These are phyloP conservation scores for Vanrija sp. DNA, from an alignment of 1,284 basidiomycete genomes.

Conservation along the genomic window DNA sequence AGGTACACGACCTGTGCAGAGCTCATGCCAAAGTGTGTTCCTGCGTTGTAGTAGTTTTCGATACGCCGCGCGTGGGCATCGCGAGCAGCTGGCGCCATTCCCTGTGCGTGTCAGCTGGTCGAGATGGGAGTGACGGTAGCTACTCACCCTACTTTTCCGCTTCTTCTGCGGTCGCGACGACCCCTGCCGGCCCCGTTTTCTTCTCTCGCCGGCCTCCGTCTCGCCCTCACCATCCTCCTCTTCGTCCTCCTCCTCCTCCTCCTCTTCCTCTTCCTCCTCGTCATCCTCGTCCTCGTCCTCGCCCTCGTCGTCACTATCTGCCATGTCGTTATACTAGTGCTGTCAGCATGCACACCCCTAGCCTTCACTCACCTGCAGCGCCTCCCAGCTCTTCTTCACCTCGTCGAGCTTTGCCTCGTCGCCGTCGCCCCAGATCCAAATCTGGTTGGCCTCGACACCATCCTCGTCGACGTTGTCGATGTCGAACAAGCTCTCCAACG, in stretches of 20 bases:
- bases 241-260: conserved; percentile 50
- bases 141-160: conserved; percentile 24
- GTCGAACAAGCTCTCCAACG: conserved; percentile 79
- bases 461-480: conserved; percentile 35
- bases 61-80: conserved; percentile 61
- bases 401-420: conserved; percentile 59
- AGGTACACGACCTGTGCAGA: conserved; percentile 85
- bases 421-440: conserved; percentile 82
- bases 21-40: conserved; percentile 84
- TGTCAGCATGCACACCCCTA: neutral
- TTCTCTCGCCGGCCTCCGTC: conserved; percentile 43
- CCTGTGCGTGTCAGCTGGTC: conserved; percentile 24
- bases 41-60: conserved; percentile 77
- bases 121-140: neutral
- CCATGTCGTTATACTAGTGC: conserved; percentile 17
- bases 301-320: conserved; percentile 50
- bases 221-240: conserved; percentile 28
- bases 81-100: conserved; percentile 66
- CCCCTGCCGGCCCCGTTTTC: conserved; percentile 56
- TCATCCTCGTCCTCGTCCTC: conserved; percentile 49
- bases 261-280: conserved; percentile 53
- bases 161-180: conserved; percentile 22
- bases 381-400: conserved; percentile 55
- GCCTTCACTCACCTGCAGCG: conserved; percentile 60
- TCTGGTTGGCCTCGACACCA: conserved; percentile 56